phyloP scores from a whole-genome alignment of 441 rosid species.

The Kokia cookei region DNA sequence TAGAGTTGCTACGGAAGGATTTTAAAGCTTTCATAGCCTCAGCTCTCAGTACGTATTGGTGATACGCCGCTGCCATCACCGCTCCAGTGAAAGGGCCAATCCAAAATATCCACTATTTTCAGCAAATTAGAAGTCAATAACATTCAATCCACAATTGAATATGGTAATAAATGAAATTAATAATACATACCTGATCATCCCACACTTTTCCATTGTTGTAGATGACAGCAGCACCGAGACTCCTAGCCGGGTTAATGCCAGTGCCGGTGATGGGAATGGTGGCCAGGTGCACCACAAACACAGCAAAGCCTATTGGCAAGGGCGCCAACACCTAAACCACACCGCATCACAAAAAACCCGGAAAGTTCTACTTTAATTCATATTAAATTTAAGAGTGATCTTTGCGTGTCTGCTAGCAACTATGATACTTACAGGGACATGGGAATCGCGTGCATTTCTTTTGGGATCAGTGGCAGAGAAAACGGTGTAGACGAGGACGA shows the following conservation, averaged over 20 bases:
- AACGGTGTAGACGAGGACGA: constrained; percentile 32
- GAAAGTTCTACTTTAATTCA: not conserved
- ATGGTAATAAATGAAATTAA: not conserved
- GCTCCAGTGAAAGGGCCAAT: constrained; percentile 59
- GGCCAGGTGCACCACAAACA: constrained; percentile 85
- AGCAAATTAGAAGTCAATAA: not conserved
- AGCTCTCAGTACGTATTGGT: constrained; percentile 47
- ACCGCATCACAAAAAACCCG: not conserved
- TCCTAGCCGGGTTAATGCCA: constrained; percentile 90
- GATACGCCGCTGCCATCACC: constrained; percentile 46
- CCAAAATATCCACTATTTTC: constrained; percentile 55
- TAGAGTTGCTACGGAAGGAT: constrained; percentile 49
- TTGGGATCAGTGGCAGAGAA: constrained; percentile 36
- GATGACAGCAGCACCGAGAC: constrained; percentile 85
- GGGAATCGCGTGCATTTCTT: constrained; percentile 35
- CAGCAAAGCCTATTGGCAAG: constrained; percentile 79
- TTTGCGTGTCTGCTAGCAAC: not conserved
- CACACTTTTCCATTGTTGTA: constrained; percentile 51
- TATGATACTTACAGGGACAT: constrained; percentile 25
- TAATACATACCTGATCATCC: constrained; percentile 50
- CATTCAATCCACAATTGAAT: not conserved
- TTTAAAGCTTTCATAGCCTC: constrained; percentile 49
- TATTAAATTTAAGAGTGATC: not conserved
- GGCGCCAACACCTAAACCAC: constrained; percentile 52
- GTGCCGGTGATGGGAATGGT: constrained; percentile 94